These are phyloP conservation scores for Phaeosphaeria sp. DNA, from an alignment of 2,329 filamentous ascomycete genomes.

Conservation along the genomic window DNA sequence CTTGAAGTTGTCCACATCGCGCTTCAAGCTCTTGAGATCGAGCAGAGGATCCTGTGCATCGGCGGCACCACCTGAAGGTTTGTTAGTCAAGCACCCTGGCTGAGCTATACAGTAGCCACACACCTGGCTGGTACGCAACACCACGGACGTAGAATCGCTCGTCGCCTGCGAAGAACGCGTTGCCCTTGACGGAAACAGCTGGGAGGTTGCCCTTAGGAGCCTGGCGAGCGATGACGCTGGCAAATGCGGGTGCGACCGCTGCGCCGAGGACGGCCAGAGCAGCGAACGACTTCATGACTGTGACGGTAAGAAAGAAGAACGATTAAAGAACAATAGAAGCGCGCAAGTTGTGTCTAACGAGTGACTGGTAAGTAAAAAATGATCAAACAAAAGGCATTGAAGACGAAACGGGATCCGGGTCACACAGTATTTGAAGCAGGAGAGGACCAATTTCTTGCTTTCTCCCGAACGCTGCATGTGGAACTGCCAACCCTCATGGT, in stretches of 20 bases:
- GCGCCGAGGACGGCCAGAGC: slow-evolving; percentile 35
- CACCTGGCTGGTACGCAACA: slow-evolving; percentile 70
- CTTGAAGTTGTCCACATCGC: slow-evolving; percentile 82
- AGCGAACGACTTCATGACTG: slow-evolving; percentile 40
- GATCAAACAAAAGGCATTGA: slow-evolving; percentile 37
- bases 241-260: slow-evolving; percentile 34
- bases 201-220: slow-evolving; percentile 53
- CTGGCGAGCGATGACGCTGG: slow-evolving; percentile 31
- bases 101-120: slow-evolving; percentile 46
- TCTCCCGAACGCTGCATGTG: slow-evolving; percentile 34
- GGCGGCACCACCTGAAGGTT: slow-evolving; percentile 48
- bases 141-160: slow-evolving; percentile 66
- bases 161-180: slow-evolving; percentile 68
- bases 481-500: slow-evolving; percentile 47
- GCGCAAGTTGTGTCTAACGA: slow-evolving; percentile 39
- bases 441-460: slow-evolving; percentile 35
- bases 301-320: slow-evolving; percentile 19
- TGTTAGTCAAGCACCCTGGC: slow-evolving; percentile 28
- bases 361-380: slow-evolving; percentile 43
- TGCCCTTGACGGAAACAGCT: slow-evolving; percentile 65
- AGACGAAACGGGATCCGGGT: slow-evolving; percentile 22
- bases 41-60: slow-evolving; percentile 73
- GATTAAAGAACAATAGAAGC: slow-evolving; percentile 38
- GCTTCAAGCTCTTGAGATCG: slow-evolving; percentile 70
- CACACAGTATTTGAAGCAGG: slow-evolving; percentile 41